Evolutionary conservation across 805 yeast genomes (phyloP), one percentile per base, ranked within the genome.

Genomic region (Yarrowia sp.): DNA sequence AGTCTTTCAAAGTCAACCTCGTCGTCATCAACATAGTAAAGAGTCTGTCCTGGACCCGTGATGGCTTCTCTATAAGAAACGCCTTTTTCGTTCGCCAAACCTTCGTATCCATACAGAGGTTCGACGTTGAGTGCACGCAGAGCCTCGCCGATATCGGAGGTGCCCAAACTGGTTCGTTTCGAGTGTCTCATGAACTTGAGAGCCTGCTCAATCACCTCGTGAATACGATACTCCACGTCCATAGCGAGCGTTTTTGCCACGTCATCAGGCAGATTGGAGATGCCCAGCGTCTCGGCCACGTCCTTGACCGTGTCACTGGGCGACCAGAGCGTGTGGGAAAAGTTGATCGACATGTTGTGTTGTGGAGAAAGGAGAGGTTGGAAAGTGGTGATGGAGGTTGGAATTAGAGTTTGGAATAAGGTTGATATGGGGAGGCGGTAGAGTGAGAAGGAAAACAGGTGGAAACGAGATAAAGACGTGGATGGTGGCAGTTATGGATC

Each of bases 221-320:
- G 93, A 68, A 95, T 90, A 67, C 99, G 83, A 75, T 96, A 95
- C 77, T 95, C 99, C n/a, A 95, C 96, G 74, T 95, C 99, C 99
- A 95, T 95, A 7, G 99, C 98, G 67, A 95, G 79, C 67, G 95
- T 90, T 72, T 91, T 90, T 54, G 97, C 89, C 1, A 93, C 96
- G 67, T 96, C 99, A 63, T 93, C 98, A 33, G 90, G 89, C 54
- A 95, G 79, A 41, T 75, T 76, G 3, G 81, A 76, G 38, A 95
- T 81, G 1, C 99, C 99, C 11, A 95, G 79, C 2, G 91, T 83
- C 73, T 95, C 99, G 0, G 98, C 97, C 16, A 90, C 97, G 79
- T 95, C 99, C 71, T 87, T 89, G 30, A 96, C 97, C 0, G 99
- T 95, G 75, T 95, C 98, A 66, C 89, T 87, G 8, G 98, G 98